A percentile compares a stretch with the other conserved stretches of the same genome.
phyloP scores from a whole-genome alignment of 495 filamentous ascomycete genomes.

The Tuber magnatum region DNA sequence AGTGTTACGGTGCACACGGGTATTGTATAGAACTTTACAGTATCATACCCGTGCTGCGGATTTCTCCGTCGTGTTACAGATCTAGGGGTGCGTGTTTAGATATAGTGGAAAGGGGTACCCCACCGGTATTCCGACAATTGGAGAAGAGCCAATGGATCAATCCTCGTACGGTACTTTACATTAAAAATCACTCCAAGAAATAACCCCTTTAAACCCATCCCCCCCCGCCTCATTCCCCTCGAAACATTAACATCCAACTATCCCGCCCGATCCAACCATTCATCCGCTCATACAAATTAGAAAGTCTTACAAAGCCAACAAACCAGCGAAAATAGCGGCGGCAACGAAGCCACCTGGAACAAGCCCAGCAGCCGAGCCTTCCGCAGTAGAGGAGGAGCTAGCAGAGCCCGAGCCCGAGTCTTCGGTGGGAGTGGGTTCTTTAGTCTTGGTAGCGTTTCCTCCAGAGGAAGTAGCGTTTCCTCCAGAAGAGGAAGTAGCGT shows the following conservation, averaged over 20 bases:
- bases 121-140: too few relatives aligned
- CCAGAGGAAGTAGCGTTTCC: neutral
- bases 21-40: too few relatives aligned
- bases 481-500: neutral
- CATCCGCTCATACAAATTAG: slow-evolving; percentile 1
- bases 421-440: neutral
- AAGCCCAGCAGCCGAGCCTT: neutral
- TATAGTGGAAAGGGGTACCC: too few relatives aligned
- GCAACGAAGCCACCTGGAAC: neutral
- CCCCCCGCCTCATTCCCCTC: neutral
- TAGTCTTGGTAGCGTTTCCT: neutral
- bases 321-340: slow-evolving; percentile 12
- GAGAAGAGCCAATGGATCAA: neutral
- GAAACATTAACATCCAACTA: slow-evolving; percentile 5
- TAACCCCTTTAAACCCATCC: slow-evolving; percentile 1
- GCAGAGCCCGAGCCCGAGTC: neutral
- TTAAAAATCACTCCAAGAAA: neutral
- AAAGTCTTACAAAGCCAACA: slow-evolving; percentile 7
- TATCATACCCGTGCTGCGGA: too few relatives aligned
- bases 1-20: too few relatives aligned
- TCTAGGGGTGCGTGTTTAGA: too few relatives aligned
- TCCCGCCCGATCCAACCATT: slow-evolving; percentile 1
- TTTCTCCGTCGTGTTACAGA: too few relatives aligned
- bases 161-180: neutral
- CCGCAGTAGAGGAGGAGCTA: too few relatives aligned